Percentiles rank a stretch among this genome's conserved stretches.
phyloP scores from a whole-genome alignment of 192 early-diverging fungal genomes.

The Gorgonomyces haynaldii region DNA sequence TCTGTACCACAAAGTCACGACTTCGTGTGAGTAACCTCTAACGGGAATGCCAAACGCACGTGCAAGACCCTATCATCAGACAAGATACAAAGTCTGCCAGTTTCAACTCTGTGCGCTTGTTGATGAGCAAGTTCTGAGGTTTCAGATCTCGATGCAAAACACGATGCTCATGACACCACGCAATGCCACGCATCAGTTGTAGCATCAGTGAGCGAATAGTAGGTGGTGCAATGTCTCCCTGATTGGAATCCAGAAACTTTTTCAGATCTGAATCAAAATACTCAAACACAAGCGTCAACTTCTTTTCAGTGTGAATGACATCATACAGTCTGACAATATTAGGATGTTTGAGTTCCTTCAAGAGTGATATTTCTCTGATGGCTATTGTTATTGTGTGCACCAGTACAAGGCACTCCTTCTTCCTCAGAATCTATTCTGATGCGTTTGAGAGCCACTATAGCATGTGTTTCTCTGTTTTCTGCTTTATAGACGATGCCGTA shows the following conservation, averaged over 20 bases:
- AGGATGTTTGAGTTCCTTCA: conserved; percentile 26
- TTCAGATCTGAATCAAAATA: conserved; percentile 86
- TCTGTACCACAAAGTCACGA: conserved; percentile 96
- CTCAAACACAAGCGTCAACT: conserved; percentile 81
- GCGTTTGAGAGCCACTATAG: conserved; percentile 96
- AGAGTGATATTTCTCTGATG: conserved; percentile 12
- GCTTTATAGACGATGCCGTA: conserved; percentile 99
- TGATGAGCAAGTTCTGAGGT: conserved; percentile 82
- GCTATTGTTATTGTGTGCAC: conserved; percentile 9
- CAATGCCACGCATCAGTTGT: conserved; percentile 73
- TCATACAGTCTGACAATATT: conserved; percentile 56
- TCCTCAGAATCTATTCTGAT: conserved; percentile 34
- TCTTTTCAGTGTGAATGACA: conserved; percentile 85
- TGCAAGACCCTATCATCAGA: conserved; percentile 41
- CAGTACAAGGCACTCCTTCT: conserved; percentile 57
- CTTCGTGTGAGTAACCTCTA: conserved; percentile 75
- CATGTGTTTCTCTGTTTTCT: conserved; percentile 84
- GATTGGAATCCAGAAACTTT: conserved; percentile 66
- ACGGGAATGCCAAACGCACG: conserved; percentile 94
- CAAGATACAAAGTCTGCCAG: conserved; percentile 71
- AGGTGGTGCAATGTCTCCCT: conserved; percentile 29
- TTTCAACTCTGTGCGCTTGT: conserved; percentile 56
- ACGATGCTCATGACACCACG: conserved; percentile 76
- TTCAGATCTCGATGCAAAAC: conserved; percentile 58
- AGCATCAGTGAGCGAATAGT: conserved; percentile 77